These are phyloP conservation scores for Phialophora verrucosa DNA, from an alignment of 2,329 filamentous ascomycete genomes.

Conservation along the genomic window DNA sequence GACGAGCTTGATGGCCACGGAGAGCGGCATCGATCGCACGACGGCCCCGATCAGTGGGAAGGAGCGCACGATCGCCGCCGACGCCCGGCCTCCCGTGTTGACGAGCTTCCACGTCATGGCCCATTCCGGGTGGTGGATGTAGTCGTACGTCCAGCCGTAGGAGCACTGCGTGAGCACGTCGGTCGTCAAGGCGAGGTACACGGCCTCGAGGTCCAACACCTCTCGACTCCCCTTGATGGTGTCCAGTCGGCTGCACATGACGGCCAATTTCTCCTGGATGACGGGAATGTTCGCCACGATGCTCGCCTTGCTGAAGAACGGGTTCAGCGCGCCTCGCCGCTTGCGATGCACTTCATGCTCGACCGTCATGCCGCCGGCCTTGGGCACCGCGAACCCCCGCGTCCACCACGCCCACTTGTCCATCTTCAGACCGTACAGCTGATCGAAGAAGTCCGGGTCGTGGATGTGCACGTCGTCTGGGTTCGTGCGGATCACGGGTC, in stretches of 20 bases:
- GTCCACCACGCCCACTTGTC: slow-evolving; percentile 36
- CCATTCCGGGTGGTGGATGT: slow-evolving; percentile 44
- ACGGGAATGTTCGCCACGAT: slow-evolving; percentile 47
- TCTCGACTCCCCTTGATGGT: slow-evolving; percentile 22
- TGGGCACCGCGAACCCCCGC: slow-evolving; percentile 27
- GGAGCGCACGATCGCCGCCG: slow-evolving; percentile 33
- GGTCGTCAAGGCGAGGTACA: slow-evolving; percentile 41
- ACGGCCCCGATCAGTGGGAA: slow-evolving; percentile 38
- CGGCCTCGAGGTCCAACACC: slow-evolving; percentile 30
- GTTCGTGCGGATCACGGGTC: slow-evolving; percentile 39
- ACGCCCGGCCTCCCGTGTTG: slow-evolving; percentile 31
- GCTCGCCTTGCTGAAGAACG: slow-evolving; percentile 52
- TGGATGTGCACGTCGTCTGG: slow-evolving; percentile 37
- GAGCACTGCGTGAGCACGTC: slow-evolving; percentile 49
- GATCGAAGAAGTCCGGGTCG: slow-evolving; percentile 35
- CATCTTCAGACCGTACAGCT: slow-evolving; percentile 34
- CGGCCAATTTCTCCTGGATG: slow-evolving; percentile 42
- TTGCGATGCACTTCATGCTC: slow-evolving; percentile 50
- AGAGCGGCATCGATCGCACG: slow-evolving; percentile 31
- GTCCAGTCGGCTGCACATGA: slow-evolving; percentile 33
- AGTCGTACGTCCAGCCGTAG: slow-evolving; percentile 44
- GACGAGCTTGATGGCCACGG: slow-evolving; percentile 26
- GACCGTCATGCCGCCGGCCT: slow-evolving; percentile 42
- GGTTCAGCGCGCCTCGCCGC: slow-evolving; percentile 50
- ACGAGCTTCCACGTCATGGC: slow-evolving; percentile 36